These are phyloP conservation scores for Ananas comosus DNA, from an alignment of 176 grass and related monocot genomes.

Conservation along the genomic window DNA sequence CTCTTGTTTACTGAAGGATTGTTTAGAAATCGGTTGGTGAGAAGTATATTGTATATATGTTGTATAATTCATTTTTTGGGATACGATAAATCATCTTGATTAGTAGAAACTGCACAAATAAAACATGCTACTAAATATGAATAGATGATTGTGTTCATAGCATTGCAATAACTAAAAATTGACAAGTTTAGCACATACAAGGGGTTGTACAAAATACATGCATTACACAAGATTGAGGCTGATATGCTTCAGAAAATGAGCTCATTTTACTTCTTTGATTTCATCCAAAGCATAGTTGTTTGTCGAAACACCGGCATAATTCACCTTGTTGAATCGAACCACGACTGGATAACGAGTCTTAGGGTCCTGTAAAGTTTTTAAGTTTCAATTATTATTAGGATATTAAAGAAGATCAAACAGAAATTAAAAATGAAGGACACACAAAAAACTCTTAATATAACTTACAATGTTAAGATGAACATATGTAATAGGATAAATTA, in stretches of 20 bases:
- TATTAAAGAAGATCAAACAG: neutral
- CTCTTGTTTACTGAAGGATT: too few species aligned
- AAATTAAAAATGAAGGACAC: neutral
- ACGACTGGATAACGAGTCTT: slow-evolving; percentile 74
- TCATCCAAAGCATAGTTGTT: slow-evolving; percentile 95
- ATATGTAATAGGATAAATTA: too few species aligned
- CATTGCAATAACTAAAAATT: slow-evolving; percentile 17
- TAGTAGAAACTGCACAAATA: neutral
- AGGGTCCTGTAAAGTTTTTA: slow-evolving; percentile 38
- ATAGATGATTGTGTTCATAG: neutral
- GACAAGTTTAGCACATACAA: slow-evolving; percentile 10
- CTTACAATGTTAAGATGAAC: too few species aligned
- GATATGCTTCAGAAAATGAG: slow-evolving; percentile 13
- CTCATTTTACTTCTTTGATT: slow-evolving; percentile 66
- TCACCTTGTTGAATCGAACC: slow-evolving; percentile 76
- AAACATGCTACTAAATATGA: neutral
- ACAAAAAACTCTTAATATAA: too few species aligned
- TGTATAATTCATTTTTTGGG: too few species aligned
- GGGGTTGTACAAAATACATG: slow-evolving; percentile 24
- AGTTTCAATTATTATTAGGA: slow-evolving; percentile 1
- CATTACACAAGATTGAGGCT: slow-evolving; percentile 30
- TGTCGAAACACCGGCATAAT: slow-evolving; percentile 83
- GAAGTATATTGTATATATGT: too few species aligned
- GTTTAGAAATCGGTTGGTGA: too few species aligned
- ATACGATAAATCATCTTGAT: too few species aligned